Evolutionary conservation across 164 flowering plant species (phyloP).

Genomic region (Kalanchoe fedtschenkoi): DNA sequence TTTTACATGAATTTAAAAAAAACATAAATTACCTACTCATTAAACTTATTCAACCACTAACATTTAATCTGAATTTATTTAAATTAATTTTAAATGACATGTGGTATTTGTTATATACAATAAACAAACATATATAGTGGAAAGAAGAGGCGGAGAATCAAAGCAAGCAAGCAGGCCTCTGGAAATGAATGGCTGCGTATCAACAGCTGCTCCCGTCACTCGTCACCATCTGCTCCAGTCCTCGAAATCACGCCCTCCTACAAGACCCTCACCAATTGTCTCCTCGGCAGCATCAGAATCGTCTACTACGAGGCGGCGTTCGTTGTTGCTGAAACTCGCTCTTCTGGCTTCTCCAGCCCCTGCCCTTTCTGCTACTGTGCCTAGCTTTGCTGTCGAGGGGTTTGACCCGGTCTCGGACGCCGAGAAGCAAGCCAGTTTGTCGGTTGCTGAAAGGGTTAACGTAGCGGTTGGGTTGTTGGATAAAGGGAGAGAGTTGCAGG

Average conservation of each 20-base stretch:
- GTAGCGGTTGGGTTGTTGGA: constrained; percentile 46
- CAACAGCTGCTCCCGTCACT: background rate
- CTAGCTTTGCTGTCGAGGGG: constrained; percentile 13
- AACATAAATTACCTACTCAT: too few species aligned
- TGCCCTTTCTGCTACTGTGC: background rate
- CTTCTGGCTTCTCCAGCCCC: constrained; percentile 1
- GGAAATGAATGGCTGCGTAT: constrained; percentile 5
- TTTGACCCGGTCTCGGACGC: constrained; percentile 37
- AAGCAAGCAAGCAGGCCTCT: background rate
- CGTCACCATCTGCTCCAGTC: constrained; percentile 9
- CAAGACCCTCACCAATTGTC: background rate
- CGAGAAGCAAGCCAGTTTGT: constrained; percentile 35
- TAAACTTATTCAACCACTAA: too few species aligned
- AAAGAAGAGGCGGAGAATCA: background rate
- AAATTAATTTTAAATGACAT: too few species aligned
- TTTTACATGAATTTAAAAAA: too few species aligned
- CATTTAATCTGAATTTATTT: too few species aligned
- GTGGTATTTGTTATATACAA: too few species aligned
- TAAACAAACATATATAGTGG: too few species aligned
- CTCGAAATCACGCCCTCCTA: background rate
- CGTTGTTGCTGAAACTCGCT: constrained; percentile 6
- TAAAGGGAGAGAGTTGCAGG: constrained; percentile 53
- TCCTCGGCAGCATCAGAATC: background rate
- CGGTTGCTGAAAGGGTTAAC: constrained; percentile 24
- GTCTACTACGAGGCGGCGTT: constrained; percentile 2